These are phyloP conservation scores for Gossypium davidsonii DNA, from an alignment of 441 rosid species.

Conservation along the genomic window DNA sequence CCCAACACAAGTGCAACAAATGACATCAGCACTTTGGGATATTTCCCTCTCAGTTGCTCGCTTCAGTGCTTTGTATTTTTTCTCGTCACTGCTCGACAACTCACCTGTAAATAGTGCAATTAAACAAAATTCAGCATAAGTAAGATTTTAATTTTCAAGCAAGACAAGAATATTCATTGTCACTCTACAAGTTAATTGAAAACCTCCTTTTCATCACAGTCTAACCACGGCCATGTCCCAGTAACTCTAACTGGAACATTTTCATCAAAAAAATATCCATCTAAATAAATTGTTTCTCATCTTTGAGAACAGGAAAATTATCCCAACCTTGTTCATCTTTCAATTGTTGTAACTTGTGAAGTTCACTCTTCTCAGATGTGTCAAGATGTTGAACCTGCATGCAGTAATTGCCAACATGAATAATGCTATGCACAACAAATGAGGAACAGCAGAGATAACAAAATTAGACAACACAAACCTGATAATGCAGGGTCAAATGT, in stretches of 20 bases:
- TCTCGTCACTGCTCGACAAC: slow-evolving; percentile 96
- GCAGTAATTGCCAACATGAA: slow-evolving; percentile 19
- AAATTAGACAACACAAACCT: slow-evolving; percentile 43
- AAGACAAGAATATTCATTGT: background rate
- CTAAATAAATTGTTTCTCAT: background rate
- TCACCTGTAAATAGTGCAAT: slow-evolving; percentile 52
- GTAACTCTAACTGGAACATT: background rate
- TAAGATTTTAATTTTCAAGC: background rate
- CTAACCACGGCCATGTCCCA: background rate
- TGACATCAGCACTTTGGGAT: slow-evolving; percentile 98
- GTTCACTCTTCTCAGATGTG: slow-evolving; percentile 97
- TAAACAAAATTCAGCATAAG: background rate
- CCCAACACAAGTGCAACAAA: slow-evolving; percentile 98
- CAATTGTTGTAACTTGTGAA: slow-evolving; percentile 91
- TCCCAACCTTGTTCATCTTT: slow-evolving; percentile 97
- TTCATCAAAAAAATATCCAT: background rate
- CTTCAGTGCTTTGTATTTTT: slow-evolving; percentile 90
- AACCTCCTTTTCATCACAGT: background rate
- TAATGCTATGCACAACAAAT: slow-evolving; percentile 7
- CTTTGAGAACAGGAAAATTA: background rate
- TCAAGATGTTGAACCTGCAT: slow-evolving; percentile 95
- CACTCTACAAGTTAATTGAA: background rate
- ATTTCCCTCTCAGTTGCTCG: slow-evolving; percentile 96
- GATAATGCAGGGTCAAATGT: slow-evolving; percentile 98
- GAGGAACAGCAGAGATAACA: background rate